phyloP scores from a whole-genome alignment of 768 basidiomycete species.

The Vishniacozyma victoriae region DNA sequence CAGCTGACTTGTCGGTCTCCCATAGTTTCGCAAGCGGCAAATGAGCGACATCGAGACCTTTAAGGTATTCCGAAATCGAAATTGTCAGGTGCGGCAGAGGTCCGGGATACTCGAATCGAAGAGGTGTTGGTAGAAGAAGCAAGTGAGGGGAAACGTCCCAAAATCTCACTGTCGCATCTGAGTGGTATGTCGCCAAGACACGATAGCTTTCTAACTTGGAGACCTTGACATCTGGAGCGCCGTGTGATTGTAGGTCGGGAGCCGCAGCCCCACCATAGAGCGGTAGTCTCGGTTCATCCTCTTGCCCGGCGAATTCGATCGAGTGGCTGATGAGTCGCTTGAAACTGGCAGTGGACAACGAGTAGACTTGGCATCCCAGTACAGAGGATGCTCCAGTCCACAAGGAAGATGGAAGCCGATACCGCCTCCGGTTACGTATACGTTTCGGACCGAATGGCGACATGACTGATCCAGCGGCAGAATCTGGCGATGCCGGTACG shows the following conservation, averaged over 20 bases:
- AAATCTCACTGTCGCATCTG: conserved; percentile 63
- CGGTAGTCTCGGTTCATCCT: conserved; percentile 49
- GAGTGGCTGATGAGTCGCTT: conserved; percentile 48
- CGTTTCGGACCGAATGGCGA: conserved; percentile 15
- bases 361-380: conserved; percentile 37
- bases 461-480: conserved; percentile 14
- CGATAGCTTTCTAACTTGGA: conserved; percentile 54
- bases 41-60: conserved; percentile 35
- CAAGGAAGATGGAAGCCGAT: conserved; percentile 38
- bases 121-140: conserved; percentile 56
- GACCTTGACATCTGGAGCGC: conserved; percentile 43
- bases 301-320: conserved; percentile 53
- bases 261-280: conserved; percentile 40
- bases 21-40: conserved; percentile 40
- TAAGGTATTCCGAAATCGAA: conserved; percentile 54
- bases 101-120: conserved; percentile 63
- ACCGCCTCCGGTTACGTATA: conserved; percentile 16
- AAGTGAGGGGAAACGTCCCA: conserved; percentile 66
- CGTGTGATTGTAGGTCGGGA: conserved; percentile 34
- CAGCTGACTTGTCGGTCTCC: conserved; percentile 37
- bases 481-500: conserved; percentile 8
- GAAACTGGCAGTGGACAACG: conserved; percentile 50
- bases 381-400: conserved; percentile 43
- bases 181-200: conserved; percentile 60
- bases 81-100: conserved; percentile 60